Evolutionary conservation across 148 eudicot species (phyloP).

Genomic region (Vaccinium vitisidaea): DNA sequence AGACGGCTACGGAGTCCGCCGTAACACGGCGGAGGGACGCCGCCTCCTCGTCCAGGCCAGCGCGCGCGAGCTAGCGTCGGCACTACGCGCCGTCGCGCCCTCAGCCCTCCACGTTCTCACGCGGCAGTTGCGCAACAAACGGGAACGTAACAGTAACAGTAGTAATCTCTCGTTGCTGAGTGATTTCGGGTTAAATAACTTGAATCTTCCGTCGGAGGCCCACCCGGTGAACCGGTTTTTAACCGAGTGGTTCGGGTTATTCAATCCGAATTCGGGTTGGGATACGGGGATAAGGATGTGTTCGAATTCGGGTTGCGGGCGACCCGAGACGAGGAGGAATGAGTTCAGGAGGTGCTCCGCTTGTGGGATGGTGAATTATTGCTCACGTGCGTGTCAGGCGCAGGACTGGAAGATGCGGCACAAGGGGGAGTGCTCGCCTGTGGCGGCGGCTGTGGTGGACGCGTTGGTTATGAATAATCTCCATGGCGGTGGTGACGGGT

Average conservation of each 20-base stretch:
- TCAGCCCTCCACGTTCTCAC: not conserved
- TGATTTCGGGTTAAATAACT: slow-evolving; percentile 24
- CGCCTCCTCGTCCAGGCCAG: slow-evolving; percentile 40
- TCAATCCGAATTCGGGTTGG: not conserved
- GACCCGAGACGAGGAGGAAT: slow-evolving; percentile 60
- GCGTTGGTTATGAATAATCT: slow-evolving; percentile 21
- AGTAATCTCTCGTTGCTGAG: slow-evolving; percentile 13
- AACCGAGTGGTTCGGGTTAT: slow-evolving; percentile 39
- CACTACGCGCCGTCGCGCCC: slow-evolving; percentile 14
- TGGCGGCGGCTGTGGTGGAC: slow-evolving; percentile 19
- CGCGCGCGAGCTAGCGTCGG: slow-evolving; percentile 33
- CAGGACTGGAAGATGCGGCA: slow-evolving; percentile 72
- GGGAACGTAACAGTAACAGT: not conserved
- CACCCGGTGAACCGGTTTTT: slow-evolving; percentile 43
- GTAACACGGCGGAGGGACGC: slow-evolving; percentile 23
- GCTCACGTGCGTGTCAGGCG: slow-evolving; percentile 78
- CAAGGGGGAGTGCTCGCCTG: slow-evolving; percentile 51
- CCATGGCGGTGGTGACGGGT: slow-evolving; percentile 10
- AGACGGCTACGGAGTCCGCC: slow-evolving; percentile 44
- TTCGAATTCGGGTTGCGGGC: slow-evolving; percentile 50
- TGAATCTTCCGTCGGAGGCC: slow-evolving; percentile 17
- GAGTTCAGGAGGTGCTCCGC: slow-evolving; percentile 70
- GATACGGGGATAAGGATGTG: slow-evolving; percentile 38
- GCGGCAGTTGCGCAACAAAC: not conserved
- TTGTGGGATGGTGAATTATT: slow-evolving; percentile 61